Percentiles rank a stretch among this genome's conserved stretches.
Evolutionary conservation across 257 asterid genomes (phyloP).

Genomic region (Echites panduratus): DNA sequence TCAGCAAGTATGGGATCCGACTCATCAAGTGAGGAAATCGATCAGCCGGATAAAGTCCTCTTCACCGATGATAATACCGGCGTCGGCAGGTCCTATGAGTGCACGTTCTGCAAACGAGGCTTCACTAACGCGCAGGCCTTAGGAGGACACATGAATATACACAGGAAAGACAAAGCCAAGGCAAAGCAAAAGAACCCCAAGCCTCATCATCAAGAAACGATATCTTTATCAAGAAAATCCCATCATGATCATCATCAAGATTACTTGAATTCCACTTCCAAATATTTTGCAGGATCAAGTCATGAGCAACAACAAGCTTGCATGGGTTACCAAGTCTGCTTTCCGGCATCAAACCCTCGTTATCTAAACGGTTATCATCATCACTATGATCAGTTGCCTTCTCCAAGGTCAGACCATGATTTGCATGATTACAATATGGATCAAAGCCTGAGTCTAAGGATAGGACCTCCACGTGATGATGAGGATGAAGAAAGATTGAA

Average conservation of each 20-base stretch:
- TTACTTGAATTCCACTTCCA: constrained; percentile 9
- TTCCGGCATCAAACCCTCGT: constrained; percentile 53
- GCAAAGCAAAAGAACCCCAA: constrained; percentile 32
- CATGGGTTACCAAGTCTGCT: constrained; percentile 36
- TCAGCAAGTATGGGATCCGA: constrained; percentile 30
- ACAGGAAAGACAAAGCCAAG: constrained; percentile 65
- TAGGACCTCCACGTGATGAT: constrained; percentile 27
- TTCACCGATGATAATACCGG: constrained; percentile 40
- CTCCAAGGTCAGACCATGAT: constrained; percentile 6
- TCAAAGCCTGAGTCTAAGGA: constrained; percentile 31
- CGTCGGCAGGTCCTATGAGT: constrained; percentile 55
- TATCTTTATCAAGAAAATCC: constrained; percentile 17
- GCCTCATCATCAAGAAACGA: background rate
- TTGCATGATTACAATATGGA: constrained; percentile 17
- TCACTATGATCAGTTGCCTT: constrained; percentile 15
- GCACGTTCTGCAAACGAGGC: constrained; percentile 71
- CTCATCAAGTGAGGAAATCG: constrained; percentile 37
- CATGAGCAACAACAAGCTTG: too few species aligned
- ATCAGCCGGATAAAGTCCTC: constrained; percentile 26
- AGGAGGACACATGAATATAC: constrained; percentile 95
- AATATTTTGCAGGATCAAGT: constrained; percentile 25
- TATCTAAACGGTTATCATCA: constrained; percentile 21
- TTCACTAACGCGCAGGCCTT: constrained; percentile 89
- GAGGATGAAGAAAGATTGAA: constrained; percentile 18
- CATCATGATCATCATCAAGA: constrained; percentile 5